phyloP scores from a whole-genome alignment of 345 rosid species.

The Isatis tinctoria region DNA sequence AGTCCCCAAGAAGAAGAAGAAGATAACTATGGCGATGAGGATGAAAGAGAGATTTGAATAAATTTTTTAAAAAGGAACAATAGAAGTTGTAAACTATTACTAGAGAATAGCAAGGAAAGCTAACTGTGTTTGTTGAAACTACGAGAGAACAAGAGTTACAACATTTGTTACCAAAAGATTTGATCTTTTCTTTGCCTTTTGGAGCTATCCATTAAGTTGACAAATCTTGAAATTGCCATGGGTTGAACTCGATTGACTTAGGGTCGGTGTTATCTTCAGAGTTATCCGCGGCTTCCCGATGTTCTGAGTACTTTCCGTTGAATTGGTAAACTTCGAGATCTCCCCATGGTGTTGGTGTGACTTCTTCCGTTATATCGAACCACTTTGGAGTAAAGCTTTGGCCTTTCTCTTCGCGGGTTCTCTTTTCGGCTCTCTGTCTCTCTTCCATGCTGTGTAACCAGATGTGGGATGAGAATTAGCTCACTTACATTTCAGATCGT shows the following conservation, averaged over 20 bases:
- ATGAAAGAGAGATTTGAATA: constrained; percentile 6
- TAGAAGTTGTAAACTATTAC: constrained; percentile 23
- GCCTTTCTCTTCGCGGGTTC: constrained; percentile 56
- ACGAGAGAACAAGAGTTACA: constrained; percentile 25
- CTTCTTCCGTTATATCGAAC: constrained; percentile 60
- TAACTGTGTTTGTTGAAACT: constrained; percentile 7
- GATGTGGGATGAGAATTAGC: neutral
- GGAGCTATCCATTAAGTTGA: constrained; percentile 13
- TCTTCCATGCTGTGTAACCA: constrained; percentile 35
- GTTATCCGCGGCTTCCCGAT: constrained; percentile 47
- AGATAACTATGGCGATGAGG: constrained; percentile 12
- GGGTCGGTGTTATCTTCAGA: constrained; percentile 42
- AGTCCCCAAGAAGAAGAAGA: constrained; percentile 34
- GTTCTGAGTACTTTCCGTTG: constrained; percentile 64
- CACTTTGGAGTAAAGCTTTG: constrained; percentile 61
- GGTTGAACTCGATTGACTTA: constrained; percentile 52
- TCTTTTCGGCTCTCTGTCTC: constrained; percentile 80
- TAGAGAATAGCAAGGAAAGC: constrained; percentile 4
- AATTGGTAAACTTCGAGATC: constrained; percentile 72
- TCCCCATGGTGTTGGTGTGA: constrained; percentile 82
- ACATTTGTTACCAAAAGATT: constrained; percentile 21
- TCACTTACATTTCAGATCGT: neutral
- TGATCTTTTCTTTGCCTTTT: constrained; percentile 11
- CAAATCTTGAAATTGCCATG: constrained; percentile 56
- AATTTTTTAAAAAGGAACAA: neutral